A percentile compares a stretch with the other conserved stretches of the same genome.
phyloP scores from a whole-genome alignment of 2,329 filamentous ascomycete species.

The Drechmeria coniospora region DNA sequence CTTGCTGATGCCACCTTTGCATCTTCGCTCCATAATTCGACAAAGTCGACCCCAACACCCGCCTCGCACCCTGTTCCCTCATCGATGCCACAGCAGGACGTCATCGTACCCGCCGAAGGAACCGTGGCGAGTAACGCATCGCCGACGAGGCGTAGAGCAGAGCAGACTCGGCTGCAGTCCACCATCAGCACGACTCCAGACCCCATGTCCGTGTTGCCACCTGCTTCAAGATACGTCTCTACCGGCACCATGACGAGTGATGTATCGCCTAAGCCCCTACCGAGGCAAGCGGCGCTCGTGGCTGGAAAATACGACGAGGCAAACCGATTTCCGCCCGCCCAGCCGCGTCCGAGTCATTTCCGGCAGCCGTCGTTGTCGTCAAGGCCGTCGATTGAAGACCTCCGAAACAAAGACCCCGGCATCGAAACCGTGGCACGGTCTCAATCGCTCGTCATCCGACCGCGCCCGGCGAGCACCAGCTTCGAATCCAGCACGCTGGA shows the following conservation, averaged over 20 bases:
- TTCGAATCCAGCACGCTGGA: conserved; percentile 64
- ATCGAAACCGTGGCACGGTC: conserved; percentile 9
- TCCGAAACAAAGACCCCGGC: conserved; percentile 7
- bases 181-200: conserved; percentile 50
- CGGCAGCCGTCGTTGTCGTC: conserved; percentile 8
- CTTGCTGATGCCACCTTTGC: conserved; percentile 77
- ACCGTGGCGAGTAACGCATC: conserved; percentile 21
- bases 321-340: conserved; percentile 4
- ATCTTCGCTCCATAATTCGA: conserved; percentile 16
- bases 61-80: conserved; percentile 18
- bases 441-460: conserved; percentile 27
- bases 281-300: conserved; percentile 9
- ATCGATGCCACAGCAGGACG: conserved; percentile 8
- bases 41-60: conserved; percentile 8
- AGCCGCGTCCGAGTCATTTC: conserved; percentile 11
- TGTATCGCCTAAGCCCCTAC: conserved; percentile 28
- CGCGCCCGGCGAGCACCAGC: conserved; percentile 68
- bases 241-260: conserved; percentile 69
- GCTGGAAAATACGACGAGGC: conserved; percentile 4
- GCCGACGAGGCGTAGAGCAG: conserved; percentile 30
- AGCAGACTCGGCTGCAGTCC: conserved; percentile 39
- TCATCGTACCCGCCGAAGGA: conserved; percentile 12
- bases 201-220: conserved; percentile 34
- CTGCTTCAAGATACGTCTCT: conserved; percentile 28
- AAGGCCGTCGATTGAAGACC: conserved; percentile 8